Evolutionary conservation across 805 yeast species (phyloP), one percentile per base, ranked within the genome.

Genomic region (Ogataea thermomethanolica): DNA sequence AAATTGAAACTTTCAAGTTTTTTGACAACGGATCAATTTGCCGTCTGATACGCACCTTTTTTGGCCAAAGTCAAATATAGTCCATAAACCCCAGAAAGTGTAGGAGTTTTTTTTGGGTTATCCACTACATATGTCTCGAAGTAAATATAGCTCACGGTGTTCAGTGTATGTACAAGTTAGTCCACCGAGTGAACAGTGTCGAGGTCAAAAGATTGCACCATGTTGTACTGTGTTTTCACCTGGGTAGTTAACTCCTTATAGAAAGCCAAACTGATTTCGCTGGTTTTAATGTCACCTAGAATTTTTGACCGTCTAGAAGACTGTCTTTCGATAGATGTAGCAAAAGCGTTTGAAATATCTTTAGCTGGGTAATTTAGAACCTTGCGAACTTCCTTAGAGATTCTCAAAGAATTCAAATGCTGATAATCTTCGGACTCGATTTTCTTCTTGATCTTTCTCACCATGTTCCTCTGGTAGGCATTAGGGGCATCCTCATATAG

Each of bases 381-480:
- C 51, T 79, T 79, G 22, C 93, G 71, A 43, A 88, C 85, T 57
- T 91, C 98, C 49, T 76, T 79, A 0, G 95, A 71, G 7, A 93
- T 76, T 45, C 99, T 72, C 34, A 73, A 74, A 1, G 96, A 79
- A 58, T 90, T 91, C 32, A 70, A 53, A 51, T 84, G 93, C 9
- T 85, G 79, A 54, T 89, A 93, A 45, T 90, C 96, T 50, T 79
- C 62, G 11, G 74, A 76, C 29, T 70, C 69, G 25, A 93, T 67
- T 53, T 82, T 84, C 6, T 56, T 56, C 47, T 74, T 76, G 49
- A 91, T 75, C 61, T 84, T 87, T 34, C 73, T 69, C 0, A 93
- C 88, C 43, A 88, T 73, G 43, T 89, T 89, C 49, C 88, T 70
- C 13, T 96, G 95, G 52, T 87, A 78, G 0, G 97, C 95, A 52